Evolutionary conservation across 148 eudicot species (phyloP).

Genomic region (Camellia sinensis): DNA sequence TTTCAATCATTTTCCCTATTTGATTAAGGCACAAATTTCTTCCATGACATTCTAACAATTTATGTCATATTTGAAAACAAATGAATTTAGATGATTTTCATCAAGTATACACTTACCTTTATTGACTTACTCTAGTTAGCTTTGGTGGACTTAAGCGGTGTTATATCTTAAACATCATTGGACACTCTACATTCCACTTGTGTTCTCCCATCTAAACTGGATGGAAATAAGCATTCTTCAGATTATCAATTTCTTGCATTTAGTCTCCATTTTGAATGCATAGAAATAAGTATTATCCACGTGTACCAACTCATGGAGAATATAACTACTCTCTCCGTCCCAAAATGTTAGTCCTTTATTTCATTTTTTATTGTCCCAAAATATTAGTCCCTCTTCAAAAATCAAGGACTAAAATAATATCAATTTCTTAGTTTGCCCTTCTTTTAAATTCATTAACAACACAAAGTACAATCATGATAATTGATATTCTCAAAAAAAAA

Average conservation of each 20-base stretch:
- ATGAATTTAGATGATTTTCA: background rate
- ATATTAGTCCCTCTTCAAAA: too few relatives aligned
- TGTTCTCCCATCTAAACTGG: background rate
- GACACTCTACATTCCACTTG: background rate
- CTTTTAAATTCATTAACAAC: too few relatives aligned
- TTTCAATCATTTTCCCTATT: background rate
- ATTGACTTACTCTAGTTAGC: background rate
- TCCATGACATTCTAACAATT: too few relatives aligned
- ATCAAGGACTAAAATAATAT: too few relatives aligned
- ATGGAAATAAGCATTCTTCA: background rate
- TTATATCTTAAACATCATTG: background rate
- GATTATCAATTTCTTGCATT: background rate
- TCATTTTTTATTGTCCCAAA: too few relatives aligned
- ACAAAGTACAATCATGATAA: too few relatives aligned
- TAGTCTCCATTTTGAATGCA: background rate
- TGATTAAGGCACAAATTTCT: background rate
- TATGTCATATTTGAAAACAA: background rate
- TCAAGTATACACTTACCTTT: slow-evolving; percentile 1
- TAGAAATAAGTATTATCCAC: background rate
- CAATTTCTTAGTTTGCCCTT: too few relatives aligned
- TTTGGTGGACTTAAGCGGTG: background rate
- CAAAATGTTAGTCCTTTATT: too few relatives aligned
- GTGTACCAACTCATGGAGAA: background rate
- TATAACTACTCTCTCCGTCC: too few relatives aligned
- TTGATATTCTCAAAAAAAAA: too few relatives aligned